Evolutionary conservation across 495 filamentous ascomycete species (phyloP).

Genomic region (Neurospora sp.): DNA sequence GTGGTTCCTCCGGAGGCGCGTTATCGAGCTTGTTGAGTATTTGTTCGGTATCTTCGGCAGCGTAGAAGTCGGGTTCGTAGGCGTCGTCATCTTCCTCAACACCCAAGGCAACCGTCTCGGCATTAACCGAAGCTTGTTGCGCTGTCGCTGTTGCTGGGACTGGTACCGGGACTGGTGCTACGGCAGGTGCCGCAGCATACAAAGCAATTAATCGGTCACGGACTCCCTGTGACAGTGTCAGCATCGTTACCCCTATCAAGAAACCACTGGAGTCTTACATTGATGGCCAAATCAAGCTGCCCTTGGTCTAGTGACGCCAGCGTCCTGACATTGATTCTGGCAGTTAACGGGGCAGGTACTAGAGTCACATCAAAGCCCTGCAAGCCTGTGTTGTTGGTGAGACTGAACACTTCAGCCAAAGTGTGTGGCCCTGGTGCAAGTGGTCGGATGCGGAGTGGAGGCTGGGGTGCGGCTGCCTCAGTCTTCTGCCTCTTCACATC

Average conservation of each 20-base stretch:
- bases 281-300: conserved; percentile 57
- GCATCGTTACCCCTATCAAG: conserved; percentile 9
- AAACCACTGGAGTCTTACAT: conserved; percentile 44
- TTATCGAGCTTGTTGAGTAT: conserved; percentile 61
- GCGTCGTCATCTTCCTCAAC: conserved; percentile 72
- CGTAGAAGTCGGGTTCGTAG: conserved; percentile 76
- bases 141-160: conserved; percentile 4
- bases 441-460: conserved; percentile 48
- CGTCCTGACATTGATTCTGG: conserved; percentile 65
- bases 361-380: conserved; percentile 73
- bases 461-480: conserved; percentile 21
- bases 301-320: conserved; percentile 53
- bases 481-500: conserved; percentile 34
- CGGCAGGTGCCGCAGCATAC: conserved; percentile 7
- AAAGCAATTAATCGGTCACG: conserved; percentile 27
- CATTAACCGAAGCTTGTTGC: conserved; percentile 33
- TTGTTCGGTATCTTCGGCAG: conserved; percentile 61
- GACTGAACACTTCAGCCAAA: conserved; percentile 69
- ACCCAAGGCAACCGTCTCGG: conserved; percentile 37
- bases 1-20: conserved; percentile 40
- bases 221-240: conserved; percentile 27
- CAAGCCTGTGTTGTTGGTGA: conserved; percentile 62
- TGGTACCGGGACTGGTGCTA: conserved; percentile 5
- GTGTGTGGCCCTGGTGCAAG: conserved; percentile 64
- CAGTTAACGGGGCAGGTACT: conserved; percentile 60